These are phyloP conservation scores for Wickerhamiella hasegawae DNA, from an alignment of 805 yeast species.

Conservation along the genomic window DNA sequence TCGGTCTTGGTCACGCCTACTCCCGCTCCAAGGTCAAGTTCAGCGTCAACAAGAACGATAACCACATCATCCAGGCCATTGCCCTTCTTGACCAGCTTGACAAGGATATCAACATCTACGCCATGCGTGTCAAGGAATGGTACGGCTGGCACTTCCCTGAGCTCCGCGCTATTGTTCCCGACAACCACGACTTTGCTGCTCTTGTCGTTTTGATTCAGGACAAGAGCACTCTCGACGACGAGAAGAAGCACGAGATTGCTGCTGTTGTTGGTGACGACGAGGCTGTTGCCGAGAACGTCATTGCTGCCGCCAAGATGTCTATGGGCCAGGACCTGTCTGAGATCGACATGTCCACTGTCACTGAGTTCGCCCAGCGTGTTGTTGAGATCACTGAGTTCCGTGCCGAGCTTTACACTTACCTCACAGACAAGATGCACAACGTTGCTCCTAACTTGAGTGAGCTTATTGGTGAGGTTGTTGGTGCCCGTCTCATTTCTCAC, in stretches of 20 bases:
- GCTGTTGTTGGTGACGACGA: constrained; percentile 84
- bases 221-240: constrained; percentile 50
- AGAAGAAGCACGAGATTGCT: constrained; percentile 67
- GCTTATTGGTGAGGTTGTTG: constrained; percentile 96
- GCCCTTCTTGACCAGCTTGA: constrained; percentile 92
- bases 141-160: constrained; percentile 99
- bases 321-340: constrained; percentile 98
- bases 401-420: constrained; percentile 62
- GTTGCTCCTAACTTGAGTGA: constrained; percentile 97
- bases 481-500: constrained; percentile 95
- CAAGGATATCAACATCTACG: constrained; percentile 93
- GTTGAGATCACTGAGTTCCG: constrained; percentile 87
- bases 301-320: constrained; percentile 89
- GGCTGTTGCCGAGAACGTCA: constrained; percentile 75
- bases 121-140: constrained; percentile 99
- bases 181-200: constrained; percentile 74
- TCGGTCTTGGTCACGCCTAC: constrained; percentile 98
- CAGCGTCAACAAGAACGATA: constrained; percentile 95
- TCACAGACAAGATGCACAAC: constrained; percentile 89
- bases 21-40: constrained; percentile 98
- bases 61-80: constrained; percentile 97
- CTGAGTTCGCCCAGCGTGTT: constrained; percentile 85
- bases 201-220: constrained; percentile 72
- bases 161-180: constrained; percentile 79
- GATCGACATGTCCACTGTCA: constrained; percentile 82